Evolutionary conservation across 2,329 filamentous ascomycete genomes (phyloP).

Genomic region (Fusarium circinatum): DNA sequence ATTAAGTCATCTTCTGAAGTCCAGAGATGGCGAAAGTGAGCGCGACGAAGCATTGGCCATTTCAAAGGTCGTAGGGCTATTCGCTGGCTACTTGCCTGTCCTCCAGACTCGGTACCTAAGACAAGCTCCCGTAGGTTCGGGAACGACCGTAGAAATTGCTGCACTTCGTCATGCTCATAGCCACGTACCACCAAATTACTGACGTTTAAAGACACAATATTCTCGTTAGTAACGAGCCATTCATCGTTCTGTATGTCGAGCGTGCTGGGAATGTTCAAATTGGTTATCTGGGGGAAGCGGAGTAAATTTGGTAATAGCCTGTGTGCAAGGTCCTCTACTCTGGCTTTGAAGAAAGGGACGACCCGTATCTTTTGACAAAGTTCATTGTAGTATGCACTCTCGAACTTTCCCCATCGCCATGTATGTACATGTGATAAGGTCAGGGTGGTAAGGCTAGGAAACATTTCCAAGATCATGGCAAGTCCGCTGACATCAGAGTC

Average conservation of each 20-base stretch:
- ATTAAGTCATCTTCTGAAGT: constrained; percentile 4
- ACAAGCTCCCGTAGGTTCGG: constrained; percentile 1
- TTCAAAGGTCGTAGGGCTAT: neutral
- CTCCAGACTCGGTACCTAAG: neutral
- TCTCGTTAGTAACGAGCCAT: neutral
- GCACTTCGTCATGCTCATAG: neutral
- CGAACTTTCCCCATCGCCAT: neutral
- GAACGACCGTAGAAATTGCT: neutral
- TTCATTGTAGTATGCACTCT: neutral
- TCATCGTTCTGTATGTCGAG: neutral
- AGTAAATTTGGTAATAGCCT: neutral
- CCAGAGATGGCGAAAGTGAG: neutral
- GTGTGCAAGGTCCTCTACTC: neutral
- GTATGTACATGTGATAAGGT: neutral
- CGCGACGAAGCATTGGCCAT: neutral
- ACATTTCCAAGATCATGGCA: neutral
- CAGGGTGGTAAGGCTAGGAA: neutral
- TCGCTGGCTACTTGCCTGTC: neutral
- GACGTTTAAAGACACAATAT: neutral
- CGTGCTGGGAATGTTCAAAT: neutral
- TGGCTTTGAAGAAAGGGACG: neutral
- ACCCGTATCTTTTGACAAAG: neutral
- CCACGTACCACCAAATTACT: neutral
- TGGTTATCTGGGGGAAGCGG: neutral
- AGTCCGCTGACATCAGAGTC: neutral